Conservation (phyloP, 495 filamentous ascomycete species). For the Penicillium simplicissimum region DNA sequence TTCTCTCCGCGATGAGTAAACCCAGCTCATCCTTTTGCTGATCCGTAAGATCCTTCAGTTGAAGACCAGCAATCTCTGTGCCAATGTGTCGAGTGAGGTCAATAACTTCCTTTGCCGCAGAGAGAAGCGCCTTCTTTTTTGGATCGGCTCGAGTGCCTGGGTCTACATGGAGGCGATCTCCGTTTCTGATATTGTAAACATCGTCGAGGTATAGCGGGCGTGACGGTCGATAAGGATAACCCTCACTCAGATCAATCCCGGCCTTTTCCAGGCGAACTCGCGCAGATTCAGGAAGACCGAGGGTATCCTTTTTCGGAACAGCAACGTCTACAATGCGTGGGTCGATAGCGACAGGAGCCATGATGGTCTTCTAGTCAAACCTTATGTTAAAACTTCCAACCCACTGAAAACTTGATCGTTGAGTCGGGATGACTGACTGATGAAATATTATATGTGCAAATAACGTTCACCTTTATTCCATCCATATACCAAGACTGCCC, state of each 20-base stretch:
- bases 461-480: no score
- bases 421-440: not conserved
- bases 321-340: constrained; percentile 60
- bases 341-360: constrained; percentile 55
- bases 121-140: constrained; percentile 63
- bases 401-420: not conserved
- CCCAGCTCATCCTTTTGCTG: constrained; percentile 72
- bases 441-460: not conserved
- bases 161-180: constrained; percentile 59
- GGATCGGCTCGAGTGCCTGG: constrained; percentile 66
- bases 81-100: constrained; percentile 67
- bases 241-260: constrained; percentile 62
- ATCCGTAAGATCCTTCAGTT: constrained; percentile 66
- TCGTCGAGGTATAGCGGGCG: constrained; percentile 67
- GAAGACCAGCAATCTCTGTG: constrained; percentile 69
- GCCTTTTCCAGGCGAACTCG: constrained; percentile 60
- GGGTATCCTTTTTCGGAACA: constrained; percentile 60
- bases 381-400: not conserved
- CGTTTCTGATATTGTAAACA: constrained; percentile 60
- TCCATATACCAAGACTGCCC: not conserved
- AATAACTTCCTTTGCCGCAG: constrained; percentile 65
- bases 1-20: constrained; percentile 68
- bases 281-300: constrained; percentile 55
- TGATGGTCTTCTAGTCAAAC: constrained; percentile 12
- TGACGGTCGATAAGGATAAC: constrained; percentile 67